A percentile compares a stretch with the other conserved stretches of the same genome.
phyloP scores from a whole-genome alignment of 148 eudicot species.

The Vaccinium darrowii region DNA sequence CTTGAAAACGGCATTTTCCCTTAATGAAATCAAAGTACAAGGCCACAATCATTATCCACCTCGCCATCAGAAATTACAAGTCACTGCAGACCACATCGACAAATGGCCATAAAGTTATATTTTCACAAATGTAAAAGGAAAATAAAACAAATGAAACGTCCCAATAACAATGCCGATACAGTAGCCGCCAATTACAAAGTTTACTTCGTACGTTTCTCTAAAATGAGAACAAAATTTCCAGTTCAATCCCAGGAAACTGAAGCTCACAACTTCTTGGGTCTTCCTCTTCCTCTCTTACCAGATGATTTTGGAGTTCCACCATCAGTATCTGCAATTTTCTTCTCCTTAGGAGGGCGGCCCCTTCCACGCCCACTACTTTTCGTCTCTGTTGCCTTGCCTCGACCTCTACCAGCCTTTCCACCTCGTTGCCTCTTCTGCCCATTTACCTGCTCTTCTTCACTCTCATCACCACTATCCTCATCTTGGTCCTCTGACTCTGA shows the following conservation, averaged over 20 bases:
- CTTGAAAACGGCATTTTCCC: not conserved
- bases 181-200: not conserved
- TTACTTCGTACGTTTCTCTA: not conserved
- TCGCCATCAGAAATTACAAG: not conserved
- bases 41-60: not conserved
- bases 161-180: not conserved
- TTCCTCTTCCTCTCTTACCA: slow-evolving; percentile 78
- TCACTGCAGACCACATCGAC: not conserved
- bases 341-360: slow-evolving; percentile 51
- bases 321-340: slow-evolving; percentile 27
- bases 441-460: slow-evolving; percentile 56
- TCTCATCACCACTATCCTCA: slow-evolving; percentile 44
- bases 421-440: slow-evolving; percentile 58
- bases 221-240: slow-evolving; percentile 21
- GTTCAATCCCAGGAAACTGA: not conserved
- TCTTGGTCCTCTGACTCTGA: slow-evolving; percentile 74
- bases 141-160: not conserved
- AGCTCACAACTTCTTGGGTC: slow-evolving; percentile 54
- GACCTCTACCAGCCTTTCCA: slow-evolving; percentile 72
- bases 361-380: slow-evolving; percentile 48
- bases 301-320: slow-evolving; percentile 37
- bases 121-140: not conserved
- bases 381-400: slow-evolving; percentile 32
- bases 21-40: not conserved
- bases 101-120: not conserved